Base-by-base conservation (phyloP, 2,329 filamentous ascomycete species). In the Sclerotinia nivalis region DNA sequence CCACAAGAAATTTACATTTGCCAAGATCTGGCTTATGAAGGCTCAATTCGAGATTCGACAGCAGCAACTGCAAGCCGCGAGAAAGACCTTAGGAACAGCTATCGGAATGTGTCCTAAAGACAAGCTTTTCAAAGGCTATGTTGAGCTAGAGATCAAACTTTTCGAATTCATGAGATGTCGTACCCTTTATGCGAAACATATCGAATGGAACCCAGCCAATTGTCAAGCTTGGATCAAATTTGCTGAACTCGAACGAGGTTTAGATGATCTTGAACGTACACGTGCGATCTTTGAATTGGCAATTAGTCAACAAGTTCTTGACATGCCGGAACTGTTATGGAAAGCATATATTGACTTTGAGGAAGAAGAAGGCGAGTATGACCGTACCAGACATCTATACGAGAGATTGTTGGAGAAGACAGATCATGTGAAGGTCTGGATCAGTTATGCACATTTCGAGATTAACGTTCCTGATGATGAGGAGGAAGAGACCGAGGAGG, bases 401-500 rank as follows among this genome's bases (percentile, higher is more conserved):
- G 95, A 98, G 83, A 88, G 95, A 10, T 86, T 99, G 18, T 86
- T 99, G 56, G 85, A 93, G 77, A 97, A 96, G 88, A 97, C 96
- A n/a, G 91, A 96, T 77, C 96, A 99, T 78, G 93, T 97, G 84
- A 99, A 98, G 84, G 96, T 99, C 71, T 99, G 96, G 96, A 97
- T 96, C 80, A 95, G 92, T 80, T 99, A 95, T 82, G 96, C 96
- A n/a, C 92, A 96, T 80, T 98, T 99, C 78, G 96, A 99, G 81
- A 93, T 98, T 83, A 95, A 96, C 79, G 89, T 97, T 0, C 93
- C 93, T 58, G 93, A 97, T 70, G 87, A 84, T 18, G 84, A 87
- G 28, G 88, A 88, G 66, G 87, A 91, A 55, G 89, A 85, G 15
- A 82, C 81, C 5, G 82, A 83, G 15, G 84, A 86, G 13, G 84